Evolutionary conservation across 2,329 filamentous ascomycete genomes (phyloP), one percentile per base, ranked within the genome.

Genomic region (Juglanconis oblonga): DNA sequence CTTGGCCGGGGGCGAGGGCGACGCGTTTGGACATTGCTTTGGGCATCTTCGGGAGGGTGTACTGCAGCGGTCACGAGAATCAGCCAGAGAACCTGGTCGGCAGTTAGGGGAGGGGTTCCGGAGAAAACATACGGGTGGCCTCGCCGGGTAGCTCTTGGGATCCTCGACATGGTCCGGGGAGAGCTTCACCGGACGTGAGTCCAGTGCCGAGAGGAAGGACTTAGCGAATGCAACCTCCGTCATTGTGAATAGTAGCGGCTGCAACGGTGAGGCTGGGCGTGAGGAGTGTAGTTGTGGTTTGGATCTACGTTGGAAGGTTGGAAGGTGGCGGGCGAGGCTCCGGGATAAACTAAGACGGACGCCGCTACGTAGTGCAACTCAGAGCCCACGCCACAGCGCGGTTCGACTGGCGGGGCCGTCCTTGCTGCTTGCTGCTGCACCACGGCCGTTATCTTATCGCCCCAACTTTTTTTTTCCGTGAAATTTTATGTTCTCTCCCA

Each of bases 91-190:
- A 38, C 35, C 6, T n/a, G 1, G 52, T 8, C 51, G 40, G 51
- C 32, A 59, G 38, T 52, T 49, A 11, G 35, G 17, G 33, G 36
- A 49, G 24, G 11, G 33, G 66, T 31, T 5, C 65, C 35, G 47
- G 57, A 51, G 51, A 48, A 61, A 53, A 73, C 87, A 35, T 84
- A 97, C 94, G 14, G 92, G 89, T 65, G 87, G 82, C 64, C 90
- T 86, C 32, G 89, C 79, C 31, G 91, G 89, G 72, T 94, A 93
- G 66, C 82, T 86, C 68, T 87, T 87, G 53, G 91, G 87, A 71
- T 97, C 91, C 75, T 94, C 91, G 74, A 96, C 87, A 85, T 97
- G 90, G 74, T 98, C 92, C 65, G 90, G 81, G n/a, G 89, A 87
- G 64, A 98, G 84, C 79, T 93, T 96, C 68, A 87, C 75, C 7